These are phyloP conservation scores for Calocybe gangraenosa DNA, from an alignment of 768 basidiomycete species.

Conservation along the genomic window DNA sequence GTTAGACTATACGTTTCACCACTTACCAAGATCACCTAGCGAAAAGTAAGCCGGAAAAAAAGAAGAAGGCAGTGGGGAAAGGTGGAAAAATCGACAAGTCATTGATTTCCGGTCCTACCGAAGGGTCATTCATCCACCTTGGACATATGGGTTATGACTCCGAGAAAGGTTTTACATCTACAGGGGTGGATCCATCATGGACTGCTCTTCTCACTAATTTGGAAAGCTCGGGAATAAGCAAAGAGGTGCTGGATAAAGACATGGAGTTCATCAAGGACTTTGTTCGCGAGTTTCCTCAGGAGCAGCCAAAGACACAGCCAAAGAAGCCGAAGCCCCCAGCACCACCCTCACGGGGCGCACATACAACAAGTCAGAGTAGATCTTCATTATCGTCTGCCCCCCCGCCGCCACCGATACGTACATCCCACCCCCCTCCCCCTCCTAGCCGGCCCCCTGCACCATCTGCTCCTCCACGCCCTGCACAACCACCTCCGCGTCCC, in stretches of 20 bases:
- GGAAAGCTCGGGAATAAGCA: constrained; percentile 59
- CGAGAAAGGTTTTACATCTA: constrained; percentile 81
- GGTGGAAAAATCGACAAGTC: constrained; percentile 89
- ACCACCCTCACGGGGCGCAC: constrained; percentile 43
- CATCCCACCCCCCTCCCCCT: constrained; percentile 24
- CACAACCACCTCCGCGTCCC: constrained; percentile 17
- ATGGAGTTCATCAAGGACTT: constrained; percentile 89
- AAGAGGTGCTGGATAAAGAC: constrained; percentile 67
- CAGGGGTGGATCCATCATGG: constrained; percentile 91
- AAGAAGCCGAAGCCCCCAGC: constrained; percentile 45
- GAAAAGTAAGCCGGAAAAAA: constrained; percentile 50
- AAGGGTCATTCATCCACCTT: constrained; percentile 80
- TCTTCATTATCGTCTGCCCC: constrained; percentile 32
- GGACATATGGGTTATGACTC: constrained; percentile 94
- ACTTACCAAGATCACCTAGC: constrained; percentile 24
- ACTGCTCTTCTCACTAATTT: constrained; percentile 64
- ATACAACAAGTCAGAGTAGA: constrained; percentile 31
- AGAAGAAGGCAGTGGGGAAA: constrained; percentile 54
- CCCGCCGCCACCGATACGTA: constrained; percentile 21
- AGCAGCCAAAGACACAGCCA: constrained; percentile 29
- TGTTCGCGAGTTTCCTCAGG: constrained; percentile 49
- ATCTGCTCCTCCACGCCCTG: constrained; percentile 16
- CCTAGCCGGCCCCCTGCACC: constrained; percentile 14
- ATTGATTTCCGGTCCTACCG: constrained; percentile 79
- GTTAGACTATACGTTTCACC: background rate